These are phyloP conservation scores for Madurella fahalii DNA, from an alignment of 2,329 filamentous ascomycete species.

Conservation along the genomic window DNA sequence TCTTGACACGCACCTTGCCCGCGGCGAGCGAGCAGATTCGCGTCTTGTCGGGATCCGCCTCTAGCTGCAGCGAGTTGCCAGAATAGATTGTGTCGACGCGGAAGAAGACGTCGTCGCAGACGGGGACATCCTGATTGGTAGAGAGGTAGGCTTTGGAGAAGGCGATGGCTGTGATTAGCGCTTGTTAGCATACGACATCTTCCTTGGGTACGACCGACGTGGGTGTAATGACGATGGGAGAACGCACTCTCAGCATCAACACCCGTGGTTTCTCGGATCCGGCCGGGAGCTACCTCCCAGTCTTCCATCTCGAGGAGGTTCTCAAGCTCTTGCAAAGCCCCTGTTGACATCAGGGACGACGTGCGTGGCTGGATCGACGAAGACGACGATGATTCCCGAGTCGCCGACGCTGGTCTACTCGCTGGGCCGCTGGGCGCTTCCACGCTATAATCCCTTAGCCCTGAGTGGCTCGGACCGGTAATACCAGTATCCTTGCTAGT, in stretches of 20 bases:
- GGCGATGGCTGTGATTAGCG: slow-evolving; percentile 27
- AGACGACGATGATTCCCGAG: background rate
- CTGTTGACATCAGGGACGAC: slow-evolving; percentile 20
- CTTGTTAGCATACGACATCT: background rate
- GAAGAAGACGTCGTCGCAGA: slow-evolving; percentile 28
- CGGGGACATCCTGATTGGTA: slow-evolving; percentile 21
- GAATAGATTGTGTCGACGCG: slow-evolving; percentile 29
- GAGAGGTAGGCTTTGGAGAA: slow-evolving; percentile 34
- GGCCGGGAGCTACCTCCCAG: slow-evolving; percentile 36
- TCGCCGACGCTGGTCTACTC: background rate
- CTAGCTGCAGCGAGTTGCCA: slow-evolving; percentile 23
- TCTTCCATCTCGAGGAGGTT: slow-evolving; percentile 34
- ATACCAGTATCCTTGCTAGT: background rate
- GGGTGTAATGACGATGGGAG: background rate
- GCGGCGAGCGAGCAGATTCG: slow-evolving; percentile 29
- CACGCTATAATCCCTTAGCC: background rate
- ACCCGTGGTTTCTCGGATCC: slow-evolving; percentile 22
- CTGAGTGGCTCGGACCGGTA: background rate
- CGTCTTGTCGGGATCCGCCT: slow-evolving; percentile 17
- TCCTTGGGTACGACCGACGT: background rate
- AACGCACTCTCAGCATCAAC: slow-evolving; percentile 22
- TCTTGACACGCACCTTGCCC: slow-evolving; percentile 31
- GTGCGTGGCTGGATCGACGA: background rate
- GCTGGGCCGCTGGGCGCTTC: background rate
- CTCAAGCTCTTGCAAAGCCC: slow-evolving; percentile 11